phyloP scores from a whole-genome alignment of 2,329 filamentous ascomycete genomes.

The Cladosporium sp. region DNA sequence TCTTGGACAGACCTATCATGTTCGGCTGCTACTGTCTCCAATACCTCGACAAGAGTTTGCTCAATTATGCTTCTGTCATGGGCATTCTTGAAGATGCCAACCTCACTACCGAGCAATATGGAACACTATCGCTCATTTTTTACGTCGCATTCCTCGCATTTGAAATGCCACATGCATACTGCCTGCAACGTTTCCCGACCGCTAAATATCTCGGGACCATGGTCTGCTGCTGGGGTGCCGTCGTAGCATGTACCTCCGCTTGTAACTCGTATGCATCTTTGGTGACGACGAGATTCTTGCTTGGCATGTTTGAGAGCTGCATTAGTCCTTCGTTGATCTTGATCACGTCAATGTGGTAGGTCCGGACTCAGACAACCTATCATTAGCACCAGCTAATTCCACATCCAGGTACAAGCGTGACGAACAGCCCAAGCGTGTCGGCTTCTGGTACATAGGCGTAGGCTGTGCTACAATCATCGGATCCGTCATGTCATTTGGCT shows the following conservation, averaged over 20 bases:
- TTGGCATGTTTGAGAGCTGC: constrained; percentile 54
- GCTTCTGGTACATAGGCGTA: constrained; percentile 17
- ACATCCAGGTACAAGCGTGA: constrained; percentile 13
- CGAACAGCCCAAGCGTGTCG: constrained; percentile 16
- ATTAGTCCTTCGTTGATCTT: constrained; percentile 50
- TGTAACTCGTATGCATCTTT: constrained; percentile 48
- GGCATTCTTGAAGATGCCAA: constrained; percentile 57
- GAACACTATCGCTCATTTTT: constrained; percentile 49
- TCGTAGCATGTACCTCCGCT: constrained; percentile 50
- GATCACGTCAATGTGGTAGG: constrained; percentile 48
- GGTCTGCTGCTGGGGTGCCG: constrained; percentile 50
- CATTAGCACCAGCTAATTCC: neutral
- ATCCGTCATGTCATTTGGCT: constrained; percentile 28
- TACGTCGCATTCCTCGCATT: constrained; percentile 50
- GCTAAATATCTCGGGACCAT: constrained; percentile 56
- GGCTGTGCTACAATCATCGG: constrained; percentile 34
- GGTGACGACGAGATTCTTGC: constrained; percentile 51
- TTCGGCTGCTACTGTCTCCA: constrained; percentile 61
- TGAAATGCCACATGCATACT: constrained; percentile 36
- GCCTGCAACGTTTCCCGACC: constrained; percentile 49
- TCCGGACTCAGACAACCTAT: neutral
- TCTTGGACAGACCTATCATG: constrained; percentile 43
- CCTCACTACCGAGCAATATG: constrained; percentile 53
- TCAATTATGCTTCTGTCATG: constrained; percentile 62
- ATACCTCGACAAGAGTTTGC: constrained; percentile 58